Evolutionary conservation across 2,329 filamentous ascomycete genomes (phyloP), one percentile per base, ranked within the genome.

Genomic region (Fusarium udum): DNA sequence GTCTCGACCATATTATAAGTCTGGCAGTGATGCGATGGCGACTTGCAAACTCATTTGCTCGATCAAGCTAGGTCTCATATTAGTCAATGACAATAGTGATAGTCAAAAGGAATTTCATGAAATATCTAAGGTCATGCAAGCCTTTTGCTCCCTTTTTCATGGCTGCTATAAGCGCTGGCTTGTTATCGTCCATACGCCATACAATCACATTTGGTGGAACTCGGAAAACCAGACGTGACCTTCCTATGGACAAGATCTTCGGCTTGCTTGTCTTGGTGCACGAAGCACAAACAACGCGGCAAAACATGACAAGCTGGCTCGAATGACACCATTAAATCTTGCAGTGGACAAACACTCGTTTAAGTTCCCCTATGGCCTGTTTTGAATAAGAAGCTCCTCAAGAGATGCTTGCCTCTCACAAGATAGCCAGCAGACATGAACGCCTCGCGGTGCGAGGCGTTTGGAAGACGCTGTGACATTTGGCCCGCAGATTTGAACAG

Each of bases 201-300:
- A 57, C 62, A 66, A 70, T 61, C 67, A 74, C 46, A 65, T 22
- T 49, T 46, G 36, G 72, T 76, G 61, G 59, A 72, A 72, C 69
- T 69, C 67, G 37, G 61, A 55, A 70, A 42, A 51, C 61, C 58
- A 67, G 53, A 49, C 32, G 43, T 49, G 64, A 56, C 60, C 62
- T 56, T 61, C 43, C 43, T 58, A 51, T 64, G 57, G 57, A 59
- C 48, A 61, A 55, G 56, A 56, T 73, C 64, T 69, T 66, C 46
- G 60, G 43, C 52, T 65, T 72, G 52, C 56, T 37, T 71, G 51
- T 46, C 46, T 58, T 62, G 67, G 60, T 67, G 39, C 48, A 69
- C 56, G 43, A 62, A 59, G 62, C 60, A 74, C 64, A 57, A 52
- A 65, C 51, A 69, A 65, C 55, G 68, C 64, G 46, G 34, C 48